Evolutionary conservation across 441 rosid species (phyloP), one percentile per base, ranked within the genome.

Genomic region (Gossypium laxum): DNA sequence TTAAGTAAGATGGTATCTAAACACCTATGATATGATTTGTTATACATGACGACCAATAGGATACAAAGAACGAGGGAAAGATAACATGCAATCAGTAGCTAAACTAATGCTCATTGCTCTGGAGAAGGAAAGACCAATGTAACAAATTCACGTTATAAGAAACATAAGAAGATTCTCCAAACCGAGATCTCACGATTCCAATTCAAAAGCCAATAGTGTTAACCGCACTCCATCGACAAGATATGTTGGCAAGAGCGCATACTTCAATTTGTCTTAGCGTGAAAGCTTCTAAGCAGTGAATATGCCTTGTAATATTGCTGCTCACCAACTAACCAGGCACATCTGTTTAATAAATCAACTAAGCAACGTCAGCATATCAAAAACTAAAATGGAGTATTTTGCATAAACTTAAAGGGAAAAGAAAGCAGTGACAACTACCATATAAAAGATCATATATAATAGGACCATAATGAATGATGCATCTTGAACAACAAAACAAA

Each of bases 201-300:
- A 61, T 22, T 32, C 18, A n/a, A 60, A 34, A 38, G 52, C 59
- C 47, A 43, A 68, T 21, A 57, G 61, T 6, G 18, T 76, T 71
- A 74, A 68, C 79, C 72, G 65, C 58, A 74, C 76, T 78, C 78
- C 83, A 69, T 61, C 51, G 52, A 34, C 57, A 38, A 30, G 21
- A 72, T 41, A 65, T 32, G 58, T 55, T 51, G 34, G 38, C 43
- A 8, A 55, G 67, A 45, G 61, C 55, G 22, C 77, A 65, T 75
- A 65, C 12, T 68, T 67, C 45, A 14, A 65, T 45, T 65, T 65
- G 12, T 22, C 55, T 65, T 22, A 2, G n/a, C 7, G 45, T 12
- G 21, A 43, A 65, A 74, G 61, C 62, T 70, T 69, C 50, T 38
- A 28, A 61, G 56, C 73, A 66, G 69, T 66, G 61, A 72, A 60